Evolutionary conservation across 805 yeast genomes (phyloP).

Genomic region (Ogataea parapolymorpha): DNA sequence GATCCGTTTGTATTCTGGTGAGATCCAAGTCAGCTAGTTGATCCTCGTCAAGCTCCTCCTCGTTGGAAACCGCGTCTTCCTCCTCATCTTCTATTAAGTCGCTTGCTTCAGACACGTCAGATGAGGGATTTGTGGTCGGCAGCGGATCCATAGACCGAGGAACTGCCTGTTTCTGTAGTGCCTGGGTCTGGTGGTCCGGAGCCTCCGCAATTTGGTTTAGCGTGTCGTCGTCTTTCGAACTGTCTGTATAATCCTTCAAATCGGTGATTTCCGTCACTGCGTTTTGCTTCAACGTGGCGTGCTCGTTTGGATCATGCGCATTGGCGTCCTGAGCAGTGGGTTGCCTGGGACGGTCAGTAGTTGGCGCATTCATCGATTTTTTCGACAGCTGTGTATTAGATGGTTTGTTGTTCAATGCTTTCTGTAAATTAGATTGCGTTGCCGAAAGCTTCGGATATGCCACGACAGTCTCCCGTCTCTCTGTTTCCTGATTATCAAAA

Average conservation of each 20-base stretch:
- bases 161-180: constrained; percentile 14
- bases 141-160: constrained; percentile 14
- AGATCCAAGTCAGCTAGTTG: constrained; percentile 46
- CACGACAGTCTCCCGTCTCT: constrained; percentile 26
- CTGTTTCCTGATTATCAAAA: constrained; percentile 31
- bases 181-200: constrained; percentile 13
- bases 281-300: constrained; percentile 14
- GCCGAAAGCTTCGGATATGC: constrained; percentile 28
- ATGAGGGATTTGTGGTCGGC: constrained; percentile 10
- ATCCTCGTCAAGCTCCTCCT: constrained; percentile 23
- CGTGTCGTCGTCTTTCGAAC: constrained; percentile 35
- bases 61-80: constrained; percentile 16
- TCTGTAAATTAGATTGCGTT: constrained; percentile 35
- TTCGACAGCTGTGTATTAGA: constrained; percentile 12
- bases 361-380: neutral
- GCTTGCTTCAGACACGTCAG: constrained; percentile 16
- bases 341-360: neutral
- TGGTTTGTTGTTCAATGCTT: constrained; percentile 29
- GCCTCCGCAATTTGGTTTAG: constrained; percentile 13
- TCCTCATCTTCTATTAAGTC: constrained; percentile 19
- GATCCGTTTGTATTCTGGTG: constrained; percentile 67
- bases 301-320: constrained; percentile 7
- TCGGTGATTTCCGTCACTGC: constrained; percentile 30
- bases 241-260: constrained; percentile 33
- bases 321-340: neutral